Evolutionary conservation across 2,329 filamentous ascomycete species (phyloP).

Genomic region (Alternaria sp.): DNA sequence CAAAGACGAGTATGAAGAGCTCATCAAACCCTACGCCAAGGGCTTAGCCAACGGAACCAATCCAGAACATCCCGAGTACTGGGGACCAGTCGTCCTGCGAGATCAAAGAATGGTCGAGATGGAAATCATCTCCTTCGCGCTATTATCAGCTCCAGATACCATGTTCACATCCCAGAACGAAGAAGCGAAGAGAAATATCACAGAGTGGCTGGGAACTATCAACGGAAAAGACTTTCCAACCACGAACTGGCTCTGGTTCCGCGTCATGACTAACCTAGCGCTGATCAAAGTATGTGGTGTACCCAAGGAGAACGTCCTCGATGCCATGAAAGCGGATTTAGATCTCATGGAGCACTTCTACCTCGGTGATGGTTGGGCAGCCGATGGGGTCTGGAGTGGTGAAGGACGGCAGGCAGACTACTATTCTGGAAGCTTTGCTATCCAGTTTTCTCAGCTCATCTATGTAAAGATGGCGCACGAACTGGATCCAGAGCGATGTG

Average conservation of each 20-base stretch:
- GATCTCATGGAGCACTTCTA: conserved; percentile 58
- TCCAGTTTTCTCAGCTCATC: conserved; percentile 61
- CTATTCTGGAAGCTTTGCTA: conserved; percentile 64
- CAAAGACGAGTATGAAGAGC: conserved; percentile 26
- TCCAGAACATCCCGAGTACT: conserved; percentile 54
- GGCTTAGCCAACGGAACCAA: conserved; percentile 50
- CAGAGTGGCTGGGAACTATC: conserved; percentile 55
- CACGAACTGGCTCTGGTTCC: conserved; percentile 65
- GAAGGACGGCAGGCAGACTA: conserved; percentile 58
- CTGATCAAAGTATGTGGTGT: conserved; percentile 55
- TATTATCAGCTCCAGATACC: conserved; percentile 56
- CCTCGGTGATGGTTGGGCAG: conserved; percentile 58
- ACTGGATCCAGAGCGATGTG: conserved; percentile 53
- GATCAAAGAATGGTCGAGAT: conserved; percentile 66
- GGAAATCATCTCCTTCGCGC: conserved; percentile 61
- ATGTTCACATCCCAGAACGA: conserved; percentile 47
- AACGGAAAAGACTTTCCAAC: conserved; percentile 58
- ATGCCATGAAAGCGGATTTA: conserved; percentile 55
- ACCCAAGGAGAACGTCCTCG: conserved; percentile 45
- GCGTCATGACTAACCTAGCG: conserved; percentile 61
- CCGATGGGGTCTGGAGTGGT: conserved; percentile 57
- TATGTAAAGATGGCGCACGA: conserved; percentile 57
- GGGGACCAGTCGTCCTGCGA: conserved; percentile 57
- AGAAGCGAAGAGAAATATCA: conserved; percentile 50
- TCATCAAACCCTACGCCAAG: conserved; percentile 40